Percentiles rank a stretch among this genome's conserved stretches.
These are phyloP conservation scores for Trichoderma gamsii DNA, from an alignment of 495 filamentous ascomycete species.

Conservation along the genomic window DNA sequence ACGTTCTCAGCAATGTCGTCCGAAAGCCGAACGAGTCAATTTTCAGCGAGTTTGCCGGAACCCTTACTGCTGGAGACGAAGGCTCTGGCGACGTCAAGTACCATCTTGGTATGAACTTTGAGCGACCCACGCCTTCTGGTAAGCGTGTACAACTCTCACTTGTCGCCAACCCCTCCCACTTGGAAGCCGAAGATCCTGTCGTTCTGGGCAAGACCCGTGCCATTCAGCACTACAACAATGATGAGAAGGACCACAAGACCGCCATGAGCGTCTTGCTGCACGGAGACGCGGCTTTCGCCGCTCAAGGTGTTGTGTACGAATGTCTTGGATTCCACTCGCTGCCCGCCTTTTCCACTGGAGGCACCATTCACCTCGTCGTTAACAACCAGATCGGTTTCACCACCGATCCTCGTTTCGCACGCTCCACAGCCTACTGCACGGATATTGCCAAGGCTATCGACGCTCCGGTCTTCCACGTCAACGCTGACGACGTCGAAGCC, in stretches of 20 bases:
- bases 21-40: constrained; percentile 99
- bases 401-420: constrained; percentile 94
- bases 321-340: constrained; percentile 95
- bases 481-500: constrained; percentile 95
- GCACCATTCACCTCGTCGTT: constrained; percentile 93
- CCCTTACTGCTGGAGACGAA: constrained; percentile 82
- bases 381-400: constrained; percentile 99
- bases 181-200: constrained; percentile 97
- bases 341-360: constrained; percentile 92
- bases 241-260: constrained; percentile 76
- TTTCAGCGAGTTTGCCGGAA: constrained; percentile 95
- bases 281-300: constrained; percentile 95
- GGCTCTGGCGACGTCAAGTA: constrained; percentile 99
- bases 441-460: constrained; percentile 99
- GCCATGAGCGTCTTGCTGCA: constrained; percentile 95
- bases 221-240: constrained; percentile 98
- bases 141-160: constrained; percentile 98
- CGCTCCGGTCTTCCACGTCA: constrained; percentile 97
- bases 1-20: constrained; percentile 96
- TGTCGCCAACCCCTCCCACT: constrained; percentile 96
- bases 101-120: constrained; percentile 99
- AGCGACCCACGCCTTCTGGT: constrained; percentile 94
- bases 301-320: constrained; percentile 95
- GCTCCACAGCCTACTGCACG: constrained; percentile 97
- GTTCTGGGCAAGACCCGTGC: constrained; percentile 95